Base-by-base conservation (phyloP, 495 filamentous ascomycete species). In the Tirmania nivea region DNA sequence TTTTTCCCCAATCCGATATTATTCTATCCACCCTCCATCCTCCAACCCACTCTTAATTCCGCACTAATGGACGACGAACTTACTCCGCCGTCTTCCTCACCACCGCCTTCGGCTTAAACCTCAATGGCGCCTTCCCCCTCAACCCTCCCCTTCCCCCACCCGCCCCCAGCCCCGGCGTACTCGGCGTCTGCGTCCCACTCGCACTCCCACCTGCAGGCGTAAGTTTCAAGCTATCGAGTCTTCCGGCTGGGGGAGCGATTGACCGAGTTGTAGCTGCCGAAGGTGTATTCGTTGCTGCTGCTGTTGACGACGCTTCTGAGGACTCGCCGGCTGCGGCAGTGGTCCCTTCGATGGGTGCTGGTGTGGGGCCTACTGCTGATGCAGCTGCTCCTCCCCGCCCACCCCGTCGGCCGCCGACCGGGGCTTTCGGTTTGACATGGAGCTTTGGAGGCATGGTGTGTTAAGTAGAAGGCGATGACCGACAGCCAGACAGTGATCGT, bases 221-320 rank as follows among this genome's bases (percentile, higher is more conserved):
- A 11, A 45, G 21, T 12, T 48, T 31, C 19, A 64, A 56, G 34
- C 61, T 61, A 35, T 64, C 62, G 5, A 64, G 54, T 45, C 62
- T 54, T 11, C 62, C 62, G 8, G 52, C 48, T 16, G 62, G 62
- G n/a, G 62, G 62, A 10, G 61, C 55, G 48, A 64, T 63, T 16
- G 58, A 16, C 31, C 49, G 17, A 48, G n/a, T 6, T 50, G 57
- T 10, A 35, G 39, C 39, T 31, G n/a, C n/a, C n/a, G n/a, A n/a
- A n/a, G n/a, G n/a, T n/a, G n/a, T n/a, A n/a, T n/a, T 34, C 20
- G 58, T 52, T 8, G 53, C 59, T 9, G 12, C n/a, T 11, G 54
- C 47, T 34, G 39, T 45, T 3, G 34, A 10, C 14, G 50, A 21
- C 34, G 1, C 35, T 8, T 35, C 16, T 11, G 51, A 17, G 10